Evolutionary conservation across 371 early-diverging fungal species (phyloP).

Genomic region (Apophysomyces elegans): DNA sequence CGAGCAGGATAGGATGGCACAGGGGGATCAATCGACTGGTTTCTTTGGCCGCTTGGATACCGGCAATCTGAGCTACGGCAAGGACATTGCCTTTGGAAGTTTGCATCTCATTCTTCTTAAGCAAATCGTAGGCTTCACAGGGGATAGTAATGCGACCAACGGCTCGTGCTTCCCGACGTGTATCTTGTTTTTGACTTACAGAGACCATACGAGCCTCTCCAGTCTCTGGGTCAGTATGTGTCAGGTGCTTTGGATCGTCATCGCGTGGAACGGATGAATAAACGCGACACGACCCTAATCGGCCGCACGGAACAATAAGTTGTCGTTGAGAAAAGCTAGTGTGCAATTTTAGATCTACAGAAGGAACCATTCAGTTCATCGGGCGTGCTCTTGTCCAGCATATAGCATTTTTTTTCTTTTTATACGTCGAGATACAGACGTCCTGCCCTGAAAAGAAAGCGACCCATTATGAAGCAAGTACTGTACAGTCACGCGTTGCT

Average conservation of each 20-base stretch:
- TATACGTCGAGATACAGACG: background rate
- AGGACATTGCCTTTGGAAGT: slow-evolving; percentile 85
- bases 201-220: slow-evolving; percentile 88
- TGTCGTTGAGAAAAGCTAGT: background rate
- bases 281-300: no score
- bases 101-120: slow-evolving; percentile 54
- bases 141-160: slow-evolving; percentile 70
- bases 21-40: slow-evolving; percentile 86
- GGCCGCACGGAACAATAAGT: background rate
- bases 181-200: slow-evolving; percentile 68
- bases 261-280: no score
- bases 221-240: slow-evolving; percentile 76
- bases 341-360: background rate
- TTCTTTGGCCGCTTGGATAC: slow-evolving; percentile 90
- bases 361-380: background rate
- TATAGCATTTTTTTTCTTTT: no score
- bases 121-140: slow-evolving; percentile 59
- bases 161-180: slow-evolving; percentile 77
- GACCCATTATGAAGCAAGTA: background rate
- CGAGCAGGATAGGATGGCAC: slow-evolving; percentile 86
- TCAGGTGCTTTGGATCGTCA: slow-evolving; percentile 35
- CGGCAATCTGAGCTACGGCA: slow-evolving; percentile 88
- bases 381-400: background rate
- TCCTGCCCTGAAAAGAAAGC: background rate
- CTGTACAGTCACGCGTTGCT: background rate